Percentiles rank a stretch among this genome's conserved stretches.
These are phyloP conservation scores for Cyclotella baltica DNA, from an alignment of 108 stramenopile species.

Conservation along the genomic window DNA sequence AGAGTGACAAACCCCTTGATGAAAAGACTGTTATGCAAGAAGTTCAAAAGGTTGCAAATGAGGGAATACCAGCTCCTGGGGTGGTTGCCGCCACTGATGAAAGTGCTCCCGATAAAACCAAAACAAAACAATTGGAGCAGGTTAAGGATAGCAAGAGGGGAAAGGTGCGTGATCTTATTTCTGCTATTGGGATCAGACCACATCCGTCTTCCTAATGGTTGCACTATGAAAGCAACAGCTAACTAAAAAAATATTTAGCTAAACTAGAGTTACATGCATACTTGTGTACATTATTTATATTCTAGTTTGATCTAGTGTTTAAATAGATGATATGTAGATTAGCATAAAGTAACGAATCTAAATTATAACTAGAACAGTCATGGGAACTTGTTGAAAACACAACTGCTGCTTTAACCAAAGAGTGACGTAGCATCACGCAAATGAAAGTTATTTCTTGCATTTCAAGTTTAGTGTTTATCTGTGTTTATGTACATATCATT, in stretches of 20 bases:
- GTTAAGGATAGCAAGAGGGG: not conserved
- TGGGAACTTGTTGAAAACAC: too few species aligned
- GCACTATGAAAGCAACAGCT: not conserved
- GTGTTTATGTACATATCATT: too few species aligned
- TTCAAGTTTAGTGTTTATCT: too few species aligned
- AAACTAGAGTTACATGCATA: not conserved
- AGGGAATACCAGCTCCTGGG: not conserved
- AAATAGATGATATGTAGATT: too few species aligned
- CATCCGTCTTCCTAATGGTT: conserved; percentile 17
- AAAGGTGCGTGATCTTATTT: conserved; percentile 27
- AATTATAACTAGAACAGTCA: too few species aligned
- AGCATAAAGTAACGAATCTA: too few species aligned
- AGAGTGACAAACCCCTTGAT: not conserved
- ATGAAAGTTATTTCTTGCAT: too few species aligned
- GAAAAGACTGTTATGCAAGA: conserved; percentile 7
- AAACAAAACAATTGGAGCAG: not conserved
- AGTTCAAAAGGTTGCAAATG: conserved; percentile 10
- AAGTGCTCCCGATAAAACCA: not conserved
- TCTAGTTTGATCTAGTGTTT: too few species aligned
- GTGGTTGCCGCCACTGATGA: not conserved
- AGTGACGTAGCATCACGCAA: too few species aligned
- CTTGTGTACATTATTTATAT: too few species aligned
- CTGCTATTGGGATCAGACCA: conserved; percentile 29
- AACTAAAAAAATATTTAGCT: not conserved
- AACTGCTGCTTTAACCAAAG: too few species aligned